Conservation (phyloP, 345 rosid species). For the Mallotus nudiflorus region DNA sequence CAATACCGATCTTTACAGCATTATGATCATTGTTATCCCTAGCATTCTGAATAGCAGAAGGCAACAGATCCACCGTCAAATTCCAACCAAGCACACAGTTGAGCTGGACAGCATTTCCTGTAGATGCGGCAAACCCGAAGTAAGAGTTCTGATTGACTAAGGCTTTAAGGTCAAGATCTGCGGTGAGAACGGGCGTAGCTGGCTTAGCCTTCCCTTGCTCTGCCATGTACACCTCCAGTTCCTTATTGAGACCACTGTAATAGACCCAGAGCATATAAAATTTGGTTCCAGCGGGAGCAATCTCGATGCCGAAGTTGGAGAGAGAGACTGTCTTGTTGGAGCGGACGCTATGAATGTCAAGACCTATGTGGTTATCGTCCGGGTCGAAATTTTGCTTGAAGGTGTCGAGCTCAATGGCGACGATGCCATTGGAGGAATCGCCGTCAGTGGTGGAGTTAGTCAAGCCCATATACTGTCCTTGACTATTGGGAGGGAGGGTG, state of each 20-base stretch:
- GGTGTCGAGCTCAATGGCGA: conserved; percentile 59
- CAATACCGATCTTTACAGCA: conserved; percentile 28
- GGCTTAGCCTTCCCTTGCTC: conserved; percentile 33
- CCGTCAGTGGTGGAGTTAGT: conserved; percentile 55
- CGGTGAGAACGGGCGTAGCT: conserved; percentile 24
- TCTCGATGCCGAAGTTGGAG: conserved; percentile 29
- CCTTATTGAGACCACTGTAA: conserved; percentile 40
- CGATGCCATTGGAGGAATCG: conserved; percentile 35
- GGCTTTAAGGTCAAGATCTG: conserved; percentile 38
- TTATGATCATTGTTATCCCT: neutral
- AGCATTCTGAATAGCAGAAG: neutral
- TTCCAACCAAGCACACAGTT: conserved; percentile 58
- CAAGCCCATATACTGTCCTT: conserved; percentile 48
- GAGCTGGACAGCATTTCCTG: conserved; percentile 41
- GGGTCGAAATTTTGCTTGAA: conserved; percentile 46
- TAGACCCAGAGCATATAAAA: conserved; percentile 48
- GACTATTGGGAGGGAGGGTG: conserved; percentile 34
- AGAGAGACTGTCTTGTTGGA: conserved; percentile 30
- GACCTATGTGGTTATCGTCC: conserved; percentile 49
- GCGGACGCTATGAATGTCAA: conserved; percentile 42
- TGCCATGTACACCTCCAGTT: conserved; percentile 40
- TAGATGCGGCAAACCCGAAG: conserved; percentile 59
- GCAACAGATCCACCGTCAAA: conserved; percentile 46
- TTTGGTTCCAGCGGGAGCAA: conserved; percentile 31
- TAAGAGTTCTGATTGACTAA: conserved; percentile 41